phyloP scores from a whole-genome alignment of 306 rosid species.

The Cicer pinnatifidum region DNA sequence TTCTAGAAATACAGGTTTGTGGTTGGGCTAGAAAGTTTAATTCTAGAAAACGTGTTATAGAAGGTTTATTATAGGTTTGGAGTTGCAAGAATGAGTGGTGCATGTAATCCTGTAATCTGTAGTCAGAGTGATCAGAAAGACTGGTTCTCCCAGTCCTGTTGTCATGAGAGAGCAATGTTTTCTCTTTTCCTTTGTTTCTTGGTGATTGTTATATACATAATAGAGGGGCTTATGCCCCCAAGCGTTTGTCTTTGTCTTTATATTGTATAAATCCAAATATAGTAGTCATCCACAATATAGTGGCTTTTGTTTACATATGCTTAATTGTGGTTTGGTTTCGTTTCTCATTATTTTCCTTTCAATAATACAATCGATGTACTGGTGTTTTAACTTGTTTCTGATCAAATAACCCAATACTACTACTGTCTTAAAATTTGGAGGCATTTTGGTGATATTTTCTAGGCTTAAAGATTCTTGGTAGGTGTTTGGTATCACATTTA shows the following conservation, averaged over 20 bases:
- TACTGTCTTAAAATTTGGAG: neutral
- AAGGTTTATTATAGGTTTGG: constrained; percentile 38
- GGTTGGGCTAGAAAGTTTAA: constrained; percentile 25
- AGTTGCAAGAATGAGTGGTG: constrained; percentile 42
- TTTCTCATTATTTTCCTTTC: constrained; percentile 6
- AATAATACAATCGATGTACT: neutral
- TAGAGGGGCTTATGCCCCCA: constrained; percentile 48
- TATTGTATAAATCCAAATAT: constrained; percentile 51
- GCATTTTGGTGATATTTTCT: neutral
- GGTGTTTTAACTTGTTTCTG: constrained; percentile 3
- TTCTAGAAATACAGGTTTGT: constrained; percentile 43
- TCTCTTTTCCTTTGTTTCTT: neutral
- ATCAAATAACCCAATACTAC: neutral
- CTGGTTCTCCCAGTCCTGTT: constrained; percentile 42
- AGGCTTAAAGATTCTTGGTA: neutral
- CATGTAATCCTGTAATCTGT: constrained; percentile 39
- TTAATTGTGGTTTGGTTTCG: neutral
- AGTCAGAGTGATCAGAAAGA: constrained; percentile 44
- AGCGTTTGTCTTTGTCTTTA: constrained; percentile 39
- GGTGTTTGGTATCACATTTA: neutral
- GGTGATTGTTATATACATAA: constrained; percentile 47
- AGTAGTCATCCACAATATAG: constrained; percentile 38
- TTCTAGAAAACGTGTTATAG: constrained; percentile 25
- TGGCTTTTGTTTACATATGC: constrained; percentile 29
- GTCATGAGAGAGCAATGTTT: constrained; percentile 22